Conservation (phyloP, 2,329 filamentous ascomycete genomes). For the Chaetomium strumarium region DNA sequence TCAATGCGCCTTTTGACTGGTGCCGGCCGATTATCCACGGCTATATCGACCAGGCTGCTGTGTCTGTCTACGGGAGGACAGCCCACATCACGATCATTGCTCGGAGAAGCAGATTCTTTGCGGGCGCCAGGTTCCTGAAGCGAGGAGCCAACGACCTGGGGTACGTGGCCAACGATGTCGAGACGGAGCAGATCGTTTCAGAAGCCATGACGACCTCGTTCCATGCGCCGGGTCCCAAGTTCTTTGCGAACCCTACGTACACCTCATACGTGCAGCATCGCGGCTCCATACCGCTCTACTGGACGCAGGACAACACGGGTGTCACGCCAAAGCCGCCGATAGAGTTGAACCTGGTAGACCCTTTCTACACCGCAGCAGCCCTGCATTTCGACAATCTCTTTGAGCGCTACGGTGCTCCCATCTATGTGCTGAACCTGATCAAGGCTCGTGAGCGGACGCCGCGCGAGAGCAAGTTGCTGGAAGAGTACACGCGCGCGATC, state of each 20-base stretch:
- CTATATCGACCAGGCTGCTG: conserved; percentile 84
- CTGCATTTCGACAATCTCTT: conserved; percentile 95
- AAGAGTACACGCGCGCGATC: conserved; percentile 82
- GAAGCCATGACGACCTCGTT: conserved; percentile 94
- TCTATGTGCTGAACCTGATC: conserved; percentile 89
- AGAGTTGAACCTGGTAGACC: conserved; percentile 89
- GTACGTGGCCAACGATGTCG: conserved; percentile 96
- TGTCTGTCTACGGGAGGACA: conserved; percentile 79
- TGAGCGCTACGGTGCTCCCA: conserved; percentile 81
- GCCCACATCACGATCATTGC: conserved; percentile 94
- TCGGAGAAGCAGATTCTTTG: conserved; percentile 84
- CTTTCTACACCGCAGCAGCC: conserved; percentile 89
- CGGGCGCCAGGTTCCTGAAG: conserved; percentile 89
- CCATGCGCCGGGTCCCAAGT: conserved; percentile 76
- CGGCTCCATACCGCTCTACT: conserved; percentile 93
- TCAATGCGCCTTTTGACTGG: conserved; percentile 89
- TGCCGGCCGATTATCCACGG: conserved; percentile 93
- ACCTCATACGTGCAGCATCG: conserved; percentile 96
- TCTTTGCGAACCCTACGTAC: conserved; percentile 85
- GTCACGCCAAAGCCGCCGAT: conserved; percentile 96
- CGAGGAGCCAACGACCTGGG: conserved; percentile 90
- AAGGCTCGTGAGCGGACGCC: conserved; percentile 83
- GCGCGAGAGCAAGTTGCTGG: conserved; percentile 82
- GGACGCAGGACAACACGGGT: conserved; percentile 93
- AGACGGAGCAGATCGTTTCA: conserved; percentile 96